These are phyloP conservation scores for Botryobasidium botryosum DNA, from an alignment of 768 basidiomycete species.

Conservation along the genomic window DNA sequence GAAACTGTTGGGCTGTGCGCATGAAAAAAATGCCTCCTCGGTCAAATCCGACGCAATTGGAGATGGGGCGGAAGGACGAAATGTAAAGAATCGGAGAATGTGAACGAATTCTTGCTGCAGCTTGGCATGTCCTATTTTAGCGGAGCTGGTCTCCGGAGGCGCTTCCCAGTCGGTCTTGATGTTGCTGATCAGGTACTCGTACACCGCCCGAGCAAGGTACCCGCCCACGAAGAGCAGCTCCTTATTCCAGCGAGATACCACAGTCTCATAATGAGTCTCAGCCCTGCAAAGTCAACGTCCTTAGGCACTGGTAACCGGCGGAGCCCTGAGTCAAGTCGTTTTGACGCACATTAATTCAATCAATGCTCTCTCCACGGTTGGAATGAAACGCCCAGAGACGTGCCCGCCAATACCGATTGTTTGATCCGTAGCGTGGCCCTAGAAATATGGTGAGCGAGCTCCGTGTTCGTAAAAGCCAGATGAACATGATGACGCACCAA, in stretches of 20 bases:
- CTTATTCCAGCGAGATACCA: conserved; percentile 63
- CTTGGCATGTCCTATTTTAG: conserved; percentile 25
- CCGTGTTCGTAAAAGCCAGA: no score
- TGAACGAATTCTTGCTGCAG: conserved; percentile 53
- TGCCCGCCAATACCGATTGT: conserved; percentile 68
- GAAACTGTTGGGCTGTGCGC: conserved; percentile 33
- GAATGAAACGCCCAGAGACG: conserved; percentile 73
- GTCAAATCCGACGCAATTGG: conserved; percentile 53
- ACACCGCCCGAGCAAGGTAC: conserved; percentile 62
- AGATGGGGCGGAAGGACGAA: conserved; percentile 75
- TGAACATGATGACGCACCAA: no score
- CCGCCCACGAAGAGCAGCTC: conserved; percentile 79
- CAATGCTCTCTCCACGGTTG: conserved; percentile 89
- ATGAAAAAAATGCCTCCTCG: conserved; percentile 65
- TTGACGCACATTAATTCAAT: conserved; percentile 57
- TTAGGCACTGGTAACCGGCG: no score
- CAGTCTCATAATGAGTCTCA: no score
- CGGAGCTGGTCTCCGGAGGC: conserved; percentile 12
- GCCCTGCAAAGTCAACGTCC: conserved; percentile 32
- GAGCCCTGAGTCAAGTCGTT: no score
- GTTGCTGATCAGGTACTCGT: conserved; percentile 59
- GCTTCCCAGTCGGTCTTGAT: conserved; percentile 48
- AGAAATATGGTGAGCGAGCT: no score
- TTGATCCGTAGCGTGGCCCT: conserved; percentile 85
- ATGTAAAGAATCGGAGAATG: conserved; percentile 78